phyloP scores from a whole-genome alignment of 2,329 filamentous ascomycete genomes.

The Epichloe elymi region DNA sequence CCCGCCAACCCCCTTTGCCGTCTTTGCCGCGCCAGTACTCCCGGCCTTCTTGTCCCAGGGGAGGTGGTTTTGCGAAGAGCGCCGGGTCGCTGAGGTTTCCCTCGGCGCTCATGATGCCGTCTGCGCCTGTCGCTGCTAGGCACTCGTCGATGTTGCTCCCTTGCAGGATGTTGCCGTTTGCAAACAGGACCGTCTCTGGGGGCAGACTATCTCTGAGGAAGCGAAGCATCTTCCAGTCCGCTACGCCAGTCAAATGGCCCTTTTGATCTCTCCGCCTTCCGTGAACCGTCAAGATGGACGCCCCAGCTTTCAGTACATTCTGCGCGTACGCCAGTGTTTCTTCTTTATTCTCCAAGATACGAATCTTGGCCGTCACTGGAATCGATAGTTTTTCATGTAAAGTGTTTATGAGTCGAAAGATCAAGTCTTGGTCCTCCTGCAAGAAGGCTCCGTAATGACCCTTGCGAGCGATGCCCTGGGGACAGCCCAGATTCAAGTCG shows the following conservation, averaged over 20 bases:
- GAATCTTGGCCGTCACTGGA: slow-evolving; percentile 89
- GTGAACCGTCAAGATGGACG: slow-evolving; percentile 88
- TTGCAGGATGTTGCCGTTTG: slow-evolving; percentile 87
- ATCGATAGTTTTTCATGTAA: slow-evolving; percentile 66
- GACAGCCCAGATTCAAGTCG: slow-evolving; percentile 89
- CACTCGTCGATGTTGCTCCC: slow-evolving; percentile 66
- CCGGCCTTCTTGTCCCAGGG: slow-evolving; percentile 49
- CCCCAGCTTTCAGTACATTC: slow-evolving; percentile 75
- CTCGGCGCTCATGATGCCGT: slow-evolving; percentile 92
- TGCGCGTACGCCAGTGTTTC: slow-evolving; percentile 79
- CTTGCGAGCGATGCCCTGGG: slow-evolving; percentile 83
- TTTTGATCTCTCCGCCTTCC: slow-evolving; percentile 84
- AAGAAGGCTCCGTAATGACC: slow-evolving; percentile 90
- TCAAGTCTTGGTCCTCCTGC: slow-evolving; percentile 80
- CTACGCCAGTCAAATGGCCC: slow-evolving; percentile 84
- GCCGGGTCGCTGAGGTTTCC: slow-evolving; percentile 85
- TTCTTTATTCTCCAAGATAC: slow-evolving; percentile 76
- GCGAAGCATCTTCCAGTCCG: slow-evolving; percentile 78
- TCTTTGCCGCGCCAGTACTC: slow-evolving; percentile 80
- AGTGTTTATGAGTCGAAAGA: slow-evolving; percentile 71
- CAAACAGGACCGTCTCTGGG: slow-evolving; percentile 81
- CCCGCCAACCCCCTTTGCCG: slow-evolving; percentile 71
- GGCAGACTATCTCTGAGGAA: slow-evolving; percentile 76
- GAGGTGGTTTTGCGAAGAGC: slow-evolving; percentile 62
- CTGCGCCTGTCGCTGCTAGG: slow-evolving; percentile 70